phyloP scores from a whole-genome alignment of 768 basidiomycete species.

The Termitomyces sp. region DNA sequence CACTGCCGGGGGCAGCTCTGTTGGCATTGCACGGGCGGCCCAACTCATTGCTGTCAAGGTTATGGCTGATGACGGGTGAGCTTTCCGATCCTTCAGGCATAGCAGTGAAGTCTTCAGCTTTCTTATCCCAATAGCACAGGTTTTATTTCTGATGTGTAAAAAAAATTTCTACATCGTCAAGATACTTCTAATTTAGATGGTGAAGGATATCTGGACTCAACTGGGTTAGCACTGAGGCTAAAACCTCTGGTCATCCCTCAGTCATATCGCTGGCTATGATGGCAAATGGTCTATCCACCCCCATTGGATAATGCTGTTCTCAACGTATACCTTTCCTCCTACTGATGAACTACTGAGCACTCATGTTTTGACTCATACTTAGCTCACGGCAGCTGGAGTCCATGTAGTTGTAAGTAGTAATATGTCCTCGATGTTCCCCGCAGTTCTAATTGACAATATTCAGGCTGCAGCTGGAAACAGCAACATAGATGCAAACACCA shows the following conservation, averaged over 20 bases:
- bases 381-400: conserved; percentile 1
- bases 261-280: too few species aligned
- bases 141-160: not conserved
- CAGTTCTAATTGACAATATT: not conserved
- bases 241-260: too few species aligned
- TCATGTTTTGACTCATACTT: not conserved
- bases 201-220: not conserved
- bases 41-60: conserved; percentile 15
- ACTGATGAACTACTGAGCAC: not conserved
- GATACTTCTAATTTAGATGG: not conserved
- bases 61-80: conserved; percentile 1
- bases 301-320: not conserved
- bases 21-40: conserved; percentile 6
- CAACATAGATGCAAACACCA: not conserved
- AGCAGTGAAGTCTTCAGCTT: not conserved
- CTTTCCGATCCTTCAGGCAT: not conserved
- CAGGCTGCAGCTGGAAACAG: conserved; percentile 12
- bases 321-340: not conserved
- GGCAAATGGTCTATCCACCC: too few species aligned
- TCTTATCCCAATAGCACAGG: not conserved
- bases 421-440: not conserved
- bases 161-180: not conserved
- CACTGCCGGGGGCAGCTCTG: too few species aligned
- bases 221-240: not conserved
- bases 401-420: not conserved